phyloP scores from a whole-genome alignment of 306 rosid species.

The Geum urbanum region DNA sequence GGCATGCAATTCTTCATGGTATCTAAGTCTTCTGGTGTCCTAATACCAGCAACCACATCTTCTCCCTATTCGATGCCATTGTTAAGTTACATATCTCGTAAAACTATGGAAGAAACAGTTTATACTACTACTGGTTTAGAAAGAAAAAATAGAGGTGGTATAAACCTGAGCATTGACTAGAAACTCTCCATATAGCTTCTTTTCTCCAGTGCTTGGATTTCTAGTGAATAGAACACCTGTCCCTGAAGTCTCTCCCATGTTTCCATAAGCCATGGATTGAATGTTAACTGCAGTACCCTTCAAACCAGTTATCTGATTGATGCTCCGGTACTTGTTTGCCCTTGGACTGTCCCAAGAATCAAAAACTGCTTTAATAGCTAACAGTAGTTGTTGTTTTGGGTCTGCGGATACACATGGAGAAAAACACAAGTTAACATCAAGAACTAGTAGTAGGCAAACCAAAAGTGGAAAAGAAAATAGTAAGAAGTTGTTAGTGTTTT shows the following conservation, averaged over 20 bases:
- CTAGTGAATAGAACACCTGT: slow-evolving; percentile 97
- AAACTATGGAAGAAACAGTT: slow-evolving; percentile 11
- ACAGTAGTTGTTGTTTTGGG: slow-evolving; percentile 77
- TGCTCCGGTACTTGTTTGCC: slow-evolving; percentile 80
- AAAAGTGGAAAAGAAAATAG: not conserved
- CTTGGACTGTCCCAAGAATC: slow-evolving; percentile 98
- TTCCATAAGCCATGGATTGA: slow-evolving; percentile 93
- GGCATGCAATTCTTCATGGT: slow-evolving; percentile 84
- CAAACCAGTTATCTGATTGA: slow-evolving; percentile 82
- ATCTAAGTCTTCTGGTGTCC: slow-evolving; percentile 86
- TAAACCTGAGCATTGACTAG: slow-evolving; percentile 92
- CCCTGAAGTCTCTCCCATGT: slow-evolving; percentile 95
- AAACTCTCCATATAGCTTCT: slow-evolving; percentile 90
- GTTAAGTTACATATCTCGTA: slow-evolving; percentile 17
- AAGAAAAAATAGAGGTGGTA: slow-evolving; percentile 21
- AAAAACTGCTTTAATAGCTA: slow-evolving; percentile 86
- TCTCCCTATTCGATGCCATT: slow-evolving; percentile 64
- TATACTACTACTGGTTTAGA: not conserved
- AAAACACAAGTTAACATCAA: slow-evolving; percentile 11
- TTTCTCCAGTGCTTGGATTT: slow-evolving; percentile 96
- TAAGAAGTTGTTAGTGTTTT: slow-evolving; percentile 20
- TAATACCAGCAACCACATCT: slow-evolving; percentile 96
- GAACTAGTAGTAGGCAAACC: slow-evolving; percentile 5
- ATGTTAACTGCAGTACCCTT: slow-evolving; percentile 95
- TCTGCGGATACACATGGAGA: slow-evolving; percentile 43